Base-by-base conservation (phyloP, 148 eudicot species). In the Camellia lanceoleosa region DNA sequence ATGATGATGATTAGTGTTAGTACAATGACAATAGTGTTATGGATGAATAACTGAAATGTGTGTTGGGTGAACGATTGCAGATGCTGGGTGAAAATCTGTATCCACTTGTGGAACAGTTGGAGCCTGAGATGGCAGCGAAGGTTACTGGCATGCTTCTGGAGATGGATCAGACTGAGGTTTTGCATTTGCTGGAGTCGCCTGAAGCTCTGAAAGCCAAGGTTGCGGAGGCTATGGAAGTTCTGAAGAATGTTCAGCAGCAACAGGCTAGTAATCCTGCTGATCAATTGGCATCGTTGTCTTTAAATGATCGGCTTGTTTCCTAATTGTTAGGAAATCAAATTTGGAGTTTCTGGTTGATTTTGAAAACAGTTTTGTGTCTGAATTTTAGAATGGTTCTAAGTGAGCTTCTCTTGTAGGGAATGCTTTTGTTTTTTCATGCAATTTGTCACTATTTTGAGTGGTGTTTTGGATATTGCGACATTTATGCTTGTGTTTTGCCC, bases 61-160 rank as follows among this genome's bases (percentile, higher is more conserved):
- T 16, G 59, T 55, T 43, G 41, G 62, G 8, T 56, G 82, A 49
- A 75, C 55, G 12, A 64, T 20, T 82, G 78, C 75, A 93, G 97
- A 79, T 93, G 81, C 71, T 91, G 86, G 95, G 97, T 59, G 97
- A 93, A 86, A 89, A 87, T 70, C 88, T 93, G 12, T 93, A 90
- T 84, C 97, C 97, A 2, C 80, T 90, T 66, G 97, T 91, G 78
- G 95, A 93, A 82, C 90, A 88, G 84, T 78, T 91, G 64, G 93
- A 91, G 85, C 90, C 92, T 0, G 90, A 91, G 77, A 68, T 79
- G 82, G 91, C 95, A 0, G 95, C 95, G 4, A 93, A 93, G 90
- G 95, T 93, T 47, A 93, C 97, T 0, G 93, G 95, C 18, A 93
- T 93, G 97, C 87, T 93, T 63, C 85, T 93, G 15, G 97, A 91